These are phyloP conservation scores for Agaricus sinodeliciosus DNA, from an alignment of 768 basidiomycete species.

Conservation along the genomic window DNA sequence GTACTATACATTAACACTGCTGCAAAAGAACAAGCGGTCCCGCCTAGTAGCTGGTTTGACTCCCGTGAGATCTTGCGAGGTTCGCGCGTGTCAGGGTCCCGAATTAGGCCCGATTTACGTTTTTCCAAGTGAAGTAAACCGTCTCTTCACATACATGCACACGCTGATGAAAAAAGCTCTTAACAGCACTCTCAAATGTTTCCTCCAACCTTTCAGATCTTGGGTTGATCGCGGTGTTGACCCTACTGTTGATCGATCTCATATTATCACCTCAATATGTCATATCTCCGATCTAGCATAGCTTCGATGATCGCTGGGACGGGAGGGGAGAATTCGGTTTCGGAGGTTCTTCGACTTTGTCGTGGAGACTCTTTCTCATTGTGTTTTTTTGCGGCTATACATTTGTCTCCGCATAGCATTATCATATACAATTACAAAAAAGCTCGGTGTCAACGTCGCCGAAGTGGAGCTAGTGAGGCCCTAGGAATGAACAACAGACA, in stretches of 20 bases:
- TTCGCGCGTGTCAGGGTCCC: too few relatives aligned
- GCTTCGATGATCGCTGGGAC: background rate
- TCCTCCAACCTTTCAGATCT: background rate
- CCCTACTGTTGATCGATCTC: background rate
- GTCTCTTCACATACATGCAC: background rate
- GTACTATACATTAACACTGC: slow-evolving; percentile 7
- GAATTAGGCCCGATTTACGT: too few relatives aligned
- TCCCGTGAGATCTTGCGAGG: background rate
- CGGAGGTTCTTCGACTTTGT: background rate
- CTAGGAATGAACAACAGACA: too few relatives aligned
- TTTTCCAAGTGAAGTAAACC: too few relatives aligned
- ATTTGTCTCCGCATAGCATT: background rate
- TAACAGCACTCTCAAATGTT: too few relatives aligned
- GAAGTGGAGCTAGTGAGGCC: too few relatives aligned
- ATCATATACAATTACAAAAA: background rate
- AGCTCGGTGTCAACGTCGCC: background rate
- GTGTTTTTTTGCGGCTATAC: background rate
- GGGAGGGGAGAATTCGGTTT: background rate
- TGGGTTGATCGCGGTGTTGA: background rate
- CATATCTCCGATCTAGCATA: slow-evolving; percentile 1
- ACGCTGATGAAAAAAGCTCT: too few relatives aligned
- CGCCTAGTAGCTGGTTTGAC: background rate
- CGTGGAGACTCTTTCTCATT: too few relatives aligned
- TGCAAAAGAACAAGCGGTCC: background rate
- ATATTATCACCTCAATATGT: background rate